Evolutionary conservation across 257 asterid species (phyloP).

Genomic region (Avicennia marina): DNA sequence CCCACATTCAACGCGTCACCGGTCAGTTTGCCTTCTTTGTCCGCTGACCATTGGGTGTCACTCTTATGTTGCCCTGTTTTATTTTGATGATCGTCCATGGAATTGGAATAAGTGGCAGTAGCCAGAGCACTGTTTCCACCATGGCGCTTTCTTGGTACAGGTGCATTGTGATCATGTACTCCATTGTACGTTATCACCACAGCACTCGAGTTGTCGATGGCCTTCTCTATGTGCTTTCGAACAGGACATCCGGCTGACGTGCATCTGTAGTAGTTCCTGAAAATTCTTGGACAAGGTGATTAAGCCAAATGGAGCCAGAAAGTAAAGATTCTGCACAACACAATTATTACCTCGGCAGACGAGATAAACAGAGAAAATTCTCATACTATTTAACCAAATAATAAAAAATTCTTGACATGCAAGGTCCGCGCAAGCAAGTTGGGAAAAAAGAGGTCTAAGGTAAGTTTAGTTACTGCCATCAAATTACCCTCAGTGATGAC

Average conservation of each 20-base stretch:
- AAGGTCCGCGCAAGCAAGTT: not conserved
- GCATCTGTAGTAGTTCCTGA: slow-evolving; percentile 78
- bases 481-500: not conserved
- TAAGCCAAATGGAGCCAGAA: no score
- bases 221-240: slow-evolving; percentile 70
- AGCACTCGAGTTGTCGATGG: slow-evolving; percentile 38
- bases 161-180: slow-evolving; percentile 64
- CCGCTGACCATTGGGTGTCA: slow-evolving; percentile 46
- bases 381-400: no score
- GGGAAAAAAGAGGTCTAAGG: not conserved
- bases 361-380: not conserved
- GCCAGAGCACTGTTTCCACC: slow-evolving; percentile 23
- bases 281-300: slow-evolving; percentile 28
- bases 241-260: slow-evolving; percentile 78
- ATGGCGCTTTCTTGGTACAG: slow-evolving; percentile 54
- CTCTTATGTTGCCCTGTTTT: not conserved
- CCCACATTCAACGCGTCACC: slow-evolving; percentile 33
- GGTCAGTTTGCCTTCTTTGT: slow-evolving; percentile 36
- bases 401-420: not conserved
- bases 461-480: not conserved
- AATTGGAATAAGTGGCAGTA: no score
- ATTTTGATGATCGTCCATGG: not conserved
- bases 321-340: slow-evolving; percentile 14
- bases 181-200: slow-evolving; percentile 59
- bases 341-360: not conserved